Base-by-base conservation (phyloP, 495 filamentous ascomycete species). In the Lindgomyces ingoldianus region DNA sequence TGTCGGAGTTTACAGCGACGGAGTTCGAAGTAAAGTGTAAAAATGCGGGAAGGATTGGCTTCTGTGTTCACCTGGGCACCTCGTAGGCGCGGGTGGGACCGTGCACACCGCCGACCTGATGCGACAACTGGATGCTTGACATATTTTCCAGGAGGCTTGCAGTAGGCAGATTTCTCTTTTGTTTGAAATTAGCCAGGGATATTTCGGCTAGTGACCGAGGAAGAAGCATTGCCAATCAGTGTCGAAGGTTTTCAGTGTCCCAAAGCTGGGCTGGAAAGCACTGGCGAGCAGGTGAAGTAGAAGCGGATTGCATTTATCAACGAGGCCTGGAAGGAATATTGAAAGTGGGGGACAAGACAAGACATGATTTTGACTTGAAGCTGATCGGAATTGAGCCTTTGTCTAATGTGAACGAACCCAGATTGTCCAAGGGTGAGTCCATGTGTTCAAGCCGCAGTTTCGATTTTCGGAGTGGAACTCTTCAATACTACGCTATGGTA, bases 81-180 rank as follows among this genome's bases (percentile, higher is more conserved):
- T 52, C 47, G 39, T 45, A 47, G 55, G 39, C 57, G 44, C 57
- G 52, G 39, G 18, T 30, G 22, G 57, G 44, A 49, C 44, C 55
- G 44, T 60, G 57, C 57, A 26, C 46, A 60, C 57, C 57, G 57
- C 57, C 57, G 19, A 58, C 14, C 26, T 47, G 2, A 39, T 39
- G 33, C 14, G 33, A 39, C 33, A 39, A 39, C 6, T 14, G 33
- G 33, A 39, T 6, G 33, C 6, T 39, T 39, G 14, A 39, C 33
- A 14, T 14, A 39, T 6, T 39, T 39, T 39, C 33, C 33, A 39
- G 33, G 33, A 39, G 6, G 33, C 33, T 39, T 39, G 33, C 33
- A 39, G 33, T 6, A 39, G 33, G 33, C 6, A 39, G 33, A 39
- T 6, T 39, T 39, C 33, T 6, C 33, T 39, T 39, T 6, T 6